phyloP scores from a whole-genome alignment of 1,139 yeast genomes.

The Debaryomyces nepalensis region DNA sequence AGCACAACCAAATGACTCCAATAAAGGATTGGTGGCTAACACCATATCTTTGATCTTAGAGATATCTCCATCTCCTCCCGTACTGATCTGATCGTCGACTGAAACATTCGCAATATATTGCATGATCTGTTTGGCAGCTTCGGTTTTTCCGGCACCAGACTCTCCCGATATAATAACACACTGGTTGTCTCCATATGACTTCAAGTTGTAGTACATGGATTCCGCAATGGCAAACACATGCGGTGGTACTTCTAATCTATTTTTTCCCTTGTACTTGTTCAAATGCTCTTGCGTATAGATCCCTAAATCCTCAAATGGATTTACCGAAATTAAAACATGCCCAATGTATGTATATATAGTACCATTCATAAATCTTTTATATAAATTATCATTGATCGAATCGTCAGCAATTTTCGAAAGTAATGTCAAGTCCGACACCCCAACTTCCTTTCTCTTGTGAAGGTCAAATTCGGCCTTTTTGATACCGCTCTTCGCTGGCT shows the following conservation, averaged over 20 bases:
- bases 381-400: conserved; percentile 87
- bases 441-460: conserved; percentile 91
- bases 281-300: conserved; percentile 83
- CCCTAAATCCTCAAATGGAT: conserved; percentile 95
- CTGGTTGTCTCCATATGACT: conserved; percentile 92
- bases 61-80: conserved; percentile 46
- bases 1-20: conserved; percentile 98
- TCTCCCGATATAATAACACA: conserved; percentile 99
- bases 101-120: conserved; percentile 92
- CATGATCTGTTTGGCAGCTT: conserved; percentile 98
- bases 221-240: conserved; percentile 99
- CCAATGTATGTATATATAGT: conserved; percentile 90
- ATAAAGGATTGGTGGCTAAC: conserved; percentile 92
- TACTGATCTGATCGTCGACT: conserved; percentile 51
- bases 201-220: conserved; percentile 93
- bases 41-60: conserved; percentile 95
- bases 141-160: conserved; percentile 99
- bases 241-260: conserved; percentile 96
- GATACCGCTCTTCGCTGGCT: conserved; percentile 65
- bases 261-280: conserved; percentile 83
- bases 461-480: conserved; percentile 92
- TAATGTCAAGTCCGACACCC: conserved; percentile 92
- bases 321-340: conserved; percentile 89
- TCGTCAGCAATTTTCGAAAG: conserved; percentile 89
- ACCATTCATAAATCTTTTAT: conserved; percentile 86